Evolutionary conservation across 2,329 filamentous ascomycete genomes (phyloP).

Genomic region (Neurospora sp.): DNA sequence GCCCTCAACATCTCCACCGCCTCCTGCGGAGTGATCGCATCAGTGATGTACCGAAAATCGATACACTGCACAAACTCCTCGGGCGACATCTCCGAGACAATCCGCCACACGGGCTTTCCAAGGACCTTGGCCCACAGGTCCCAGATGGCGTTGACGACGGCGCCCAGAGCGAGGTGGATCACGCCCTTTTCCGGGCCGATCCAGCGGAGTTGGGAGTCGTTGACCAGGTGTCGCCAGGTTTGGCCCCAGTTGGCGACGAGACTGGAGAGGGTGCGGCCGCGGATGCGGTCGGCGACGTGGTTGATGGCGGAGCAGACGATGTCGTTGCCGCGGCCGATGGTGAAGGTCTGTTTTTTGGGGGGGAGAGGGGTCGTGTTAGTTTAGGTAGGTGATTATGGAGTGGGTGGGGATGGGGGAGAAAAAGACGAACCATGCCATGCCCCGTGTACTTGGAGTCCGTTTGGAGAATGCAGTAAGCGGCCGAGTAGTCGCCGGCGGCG

Average conservation of each 20-base stretch:
- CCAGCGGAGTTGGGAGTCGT: slow-evolving; percentile 84
- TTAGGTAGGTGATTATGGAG: too few species aligned
- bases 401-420: background rate
- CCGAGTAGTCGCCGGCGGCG: slow-evolving; percentile 81
- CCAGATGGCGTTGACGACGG: slow-evolving; percentile 87
- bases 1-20: slow-evolving; percentile 62
- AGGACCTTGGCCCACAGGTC: slow-evolving; percentile 89
- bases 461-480: slow-evolving; percentile 86
- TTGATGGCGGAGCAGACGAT: slow-evolving; percentile 80
- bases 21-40: slow-evolving; percentile 82
- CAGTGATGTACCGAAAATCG: slow-evolving; percentile 90
- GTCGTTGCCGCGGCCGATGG: slow-evolving; percentile 83
- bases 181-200: slow-evolving; percentile 92
- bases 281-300: slow-evolving; percentile 66
- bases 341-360: slow-evolving; percentile 49
- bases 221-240: slow-evolving; percentile 87
- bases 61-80: slow-evolving; percentile 82
- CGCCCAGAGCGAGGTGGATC: slow-evolving; percentile 82
- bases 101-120: slow-evolving; percentile 80
- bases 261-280: slow-evolving; percentile 64
- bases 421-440: slow-evolving; percentile 60
- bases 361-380: background rate
- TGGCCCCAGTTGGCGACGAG: slow-evolving; percentile 74
- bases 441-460: slow-evolving; percentile 65
- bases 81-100: slow-evolving; percentile 82